Percentiles rank a stretch among this genome's conserved stretches.
phyloP scores from a whole-genome alignment of 75 land plant genomes.

The Isoetes taiwanensis region DNA sequence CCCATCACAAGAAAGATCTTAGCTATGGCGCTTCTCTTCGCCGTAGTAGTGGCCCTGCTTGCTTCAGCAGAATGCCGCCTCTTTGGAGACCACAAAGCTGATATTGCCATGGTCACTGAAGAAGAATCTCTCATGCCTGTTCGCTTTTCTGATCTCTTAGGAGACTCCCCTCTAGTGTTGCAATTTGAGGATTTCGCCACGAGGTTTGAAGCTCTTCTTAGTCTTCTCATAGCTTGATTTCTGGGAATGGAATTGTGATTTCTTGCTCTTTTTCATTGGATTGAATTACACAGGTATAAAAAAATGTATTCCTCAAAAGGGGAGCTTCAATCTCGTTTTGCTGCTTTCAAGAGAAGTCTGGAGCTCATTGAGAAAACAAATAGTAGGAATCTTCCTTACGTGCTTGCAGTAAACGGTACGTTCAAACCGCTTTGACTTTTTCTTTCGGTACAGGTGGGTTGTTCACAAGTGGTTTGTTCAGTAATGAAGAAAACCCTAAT shows the following conservation, averaged over 20 bases:
- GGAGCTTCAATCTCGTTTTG: slow-evolving; percentile 62
- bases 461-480: too few species aligned
- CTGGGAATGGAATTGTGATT: background rate
- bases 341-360: slow-evolving; percentile 41
- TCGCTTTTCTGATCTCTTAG: slow-evolving; percentile 11
- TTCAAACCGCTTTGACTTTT: too few species aligned
- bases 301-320: slow-evolving; percentile 51
- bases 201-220: background rate
- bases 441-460: too few species aligned
- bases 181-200: slow-evolving; percentile 13
- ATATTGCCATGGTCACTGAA: slow-evolving; percentile 13
- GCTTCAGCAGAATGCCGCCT: too few species aligned
- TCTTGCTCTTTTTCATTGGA: background rate
- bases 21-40: too few species aligned
- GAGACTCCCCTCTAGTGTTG: slow-evolving; percentile 6
- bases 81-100: too few species aligned
- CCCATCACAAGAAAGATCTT: too few species aligned
- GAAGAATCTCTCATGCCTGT: background rate
- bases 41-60: too few species aligned
- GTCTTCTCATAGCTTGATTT: background rate
- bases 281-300: slow-evolving; percentile 35
- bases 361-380: slow-evolving; percentile 56
- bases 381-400: slow-evolving; percentile 49
- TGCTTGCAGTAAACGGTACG: slow-evolving; percentile 64
- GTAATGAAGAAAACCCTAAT: too few species aligned